Percentiles rank a stretch among this genome's conserved stretches.
Conservation (phyloP, 257 asterid species). For the Nemophila menziesii region DNA sequence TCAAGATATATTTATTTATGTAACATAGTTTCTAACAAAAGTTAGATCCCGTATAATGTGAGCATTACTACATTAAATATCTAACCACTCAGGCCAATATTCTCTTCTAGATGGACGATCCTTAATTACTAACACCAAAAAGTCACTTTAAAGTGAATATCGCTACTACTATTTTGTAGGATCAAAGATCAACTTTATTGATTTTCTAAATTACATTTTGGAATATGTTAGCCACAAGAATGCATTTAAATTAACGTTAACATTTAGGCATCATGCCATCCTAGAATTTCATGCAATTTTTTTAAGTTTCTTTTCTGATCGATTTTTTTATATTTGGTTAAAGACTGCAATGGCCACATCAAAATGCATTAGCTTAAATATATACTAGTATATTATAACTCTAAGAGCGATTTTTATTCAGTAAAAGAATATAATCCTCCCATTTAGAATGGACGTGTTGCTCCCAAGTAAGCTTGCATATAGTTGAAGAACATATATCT, state of each 20-base stretch:
- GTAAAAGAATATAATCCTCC: too few relatives aligned
- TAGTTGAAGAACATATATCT: too few relatives aligned
- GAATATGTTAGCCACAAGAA: not conserved
- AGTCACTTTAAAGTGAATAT: not conserved
- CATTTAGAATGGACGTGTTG: too few relatives aligned
- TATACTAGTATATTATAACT: too few relatives aligned
- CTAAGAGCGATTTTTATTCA: too few relatives aligned
- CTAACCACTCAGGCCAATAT: not conserved
- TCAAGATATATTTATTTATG: not conserved
- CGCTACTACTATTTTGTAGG: not conserved
- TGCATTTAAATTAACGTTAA: too few relatives aligned
- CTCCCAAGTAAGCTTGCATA: too few relatives aligned
- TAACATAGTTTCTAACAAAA: not conserved
- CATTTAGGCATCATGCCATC: constrained; percentile 1
- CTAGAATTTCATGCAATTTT: not conserved
- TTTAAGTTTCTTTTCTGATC: too few relatives aligned
- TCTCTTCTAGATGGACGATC: not conserved
- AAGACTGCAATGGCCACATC: too few relatives aligned
- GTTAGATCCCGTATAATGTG: not conserved
- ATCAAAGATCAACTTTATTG: constrained; percentile 2
- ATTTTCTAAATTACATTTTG: not conserved
- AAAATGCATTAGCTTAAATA: too few relatives aligned
- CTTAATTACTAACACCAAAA: constrained; percentile 1
- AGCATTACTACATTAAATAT: not conserved
- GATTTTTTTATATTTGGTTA: too few relatives aligned